Base-by-base conservation (phyloP, 2,329 filamentous ascomycete genomes). In the Pseudogymnoascus sp. region DNA sequence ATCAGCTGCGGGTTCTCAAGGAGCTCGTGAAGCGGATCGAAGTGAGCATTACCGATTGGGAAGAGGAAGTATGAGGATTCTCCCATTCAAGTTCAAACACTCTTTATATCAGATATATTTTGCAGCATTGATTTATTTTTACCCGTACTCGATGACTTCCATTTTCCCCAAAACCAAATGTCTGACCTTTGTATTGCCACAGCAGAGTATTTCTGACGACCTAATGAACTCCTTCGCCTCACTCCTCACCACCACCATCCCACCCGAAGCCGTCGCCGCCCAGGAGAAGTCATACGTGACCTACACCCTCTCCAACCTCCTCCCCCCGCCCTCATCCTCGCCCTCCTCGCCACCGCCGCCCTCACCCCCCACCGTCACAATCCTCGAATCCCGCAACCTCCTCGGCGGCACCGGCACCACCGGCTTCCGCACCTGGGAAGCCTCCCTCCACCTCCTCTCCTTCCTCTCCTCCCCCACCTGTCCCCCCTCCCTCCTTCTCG, bases 341-440 rank as follows among this genome's bases (percentile, higher is more conserved):
- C 26, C 15, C 42, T 47, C 61, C 60, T 15, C 57, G 17, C 28
- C 21, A 60, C 19, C 61, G 8, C 21, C 60, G 15, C 26, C 44
- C 21, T 9, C 53, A 10, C 69, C 68, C 42, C 47, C 64, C 42
- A 71, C 73, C 28, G 81, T 92, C 64, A 88, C 85, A 0, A 77
- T 92, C 1, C 80, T 89, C 13, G 90, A 93, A 75, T 86, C 86
- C 33, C 83, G 85, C 2, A 82, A 82, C 31, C 80, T 93, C 28
- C 83, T 93, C 59, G 85, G 88, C 1, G 87, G 86, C 1, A 81
- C 81, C 0, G 88, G 89, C 1, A 92, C 88, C 0, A 93, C 90
- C 0, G 90, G 90, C 1, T 80, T 90, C 23, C 83, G 90, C 35
- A 93, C 90, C 0, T 95, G 90, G 90, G 90, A 93, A 73, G 90